Evolutionary conservation across 305 asterid genomes (phyloP), one percentile per base, ranked within the genome.

Genomic region (Solanum hybrid): DNA sequence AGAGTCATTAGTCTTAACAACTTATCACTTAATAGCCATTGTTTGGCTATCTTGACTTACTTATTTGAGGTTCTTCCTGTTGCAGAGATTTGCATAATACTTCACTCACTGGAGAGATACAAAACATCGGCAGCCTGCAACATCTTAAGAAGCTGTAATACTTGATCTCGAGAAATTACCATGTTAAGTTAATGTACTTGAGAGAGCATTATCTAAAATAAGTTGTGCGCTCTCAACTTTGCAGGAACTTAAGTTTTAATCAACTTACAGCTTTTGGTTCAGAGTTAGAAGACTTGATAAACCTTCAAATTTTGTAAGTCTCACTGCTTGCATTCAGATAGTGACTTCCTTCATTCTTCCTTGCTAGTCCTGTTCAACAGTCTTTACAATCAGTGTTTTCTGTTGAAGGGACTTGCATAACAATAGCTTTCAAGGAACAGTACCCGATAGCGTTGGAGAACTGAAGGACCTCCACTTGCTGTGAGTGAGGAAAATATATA

Each of bases 201-300:
- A 26, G 38, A 69, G 40, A 31, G 12, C 38, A 72, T 73, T 32
- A 4, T 64, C 88, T 81, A 79, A 89, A 88, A 40, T 42, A 88
- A 69, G 78, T 77, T 26, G 12, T 69, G 64, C 22, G 73, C 37
- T 92, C 69, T 92, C 29, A 80, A 64, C 14, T 66, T 10, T 93
- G 90, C 98, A 96, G 99, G 94, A 95, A 97, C 93, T 92, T 97
- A 94, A 97, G 99, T 93, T 97, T 95, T 94, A 97, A 97, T 84
- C 94, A 86, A 90, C 94, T 97, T 26, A 94, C 98, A 26, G 93
- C 96, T 82, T 94, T 97, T 88, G 99, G 99, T 90, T 94, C 98
- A 42, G 99, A 96, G 88, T 91, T 97, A 72, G 97, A 94, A 86
- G 98, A 94, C 94, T 92, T 97, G 97, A 92, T 93, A 60, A 96